A percentile compares a stretch with the other conserved stretches of the same genome.
Evolutionary conservation across 1,139 yeast genomes (phyloP).

Genomic region (Casaregolazyma lundiana): DNA sequence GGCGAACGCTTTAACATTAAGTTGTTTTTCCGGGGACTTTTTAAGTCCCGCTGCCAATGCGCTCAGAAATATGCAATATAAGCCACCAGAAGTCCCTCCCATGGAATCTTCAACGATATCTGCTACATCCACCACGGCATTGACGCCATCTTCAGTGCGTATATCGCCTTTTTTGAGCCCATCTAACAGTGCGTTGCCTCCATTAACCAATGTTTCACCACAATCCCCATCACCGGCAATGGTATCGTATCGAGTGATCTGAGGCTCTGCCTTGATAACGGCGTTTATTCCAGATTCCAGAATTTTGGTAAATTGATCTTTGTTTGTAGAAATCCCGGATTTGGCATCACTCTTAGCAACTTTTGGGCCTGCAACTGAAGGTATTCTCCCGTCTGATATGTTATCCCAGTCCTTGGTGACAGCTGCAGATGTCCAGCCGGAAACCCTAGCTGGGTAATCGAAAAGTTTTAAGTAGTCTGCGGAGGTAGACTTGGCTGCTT

Average conservation of each 20-base stretch:
- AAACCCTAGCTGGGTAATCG: conserved; percentile 70
- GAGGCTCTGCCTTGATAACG: conserved; percentile 60
- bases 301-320: conserved; percentile 36
- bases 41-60: conserved; percentile 55
- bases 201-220: conserved; percentile 83
- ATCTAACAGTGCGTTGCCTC: conserved; percentile 66
- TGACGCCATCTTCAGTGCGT: conserved; percentile 47
- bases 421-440: conserved; percentile 64
- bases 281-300: conserved; percentile 48
- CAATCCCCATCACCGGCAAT: conserved; percentile 97
- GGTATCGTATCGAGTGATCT: conserved; percentile 79
- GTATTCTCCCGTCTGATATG: conserved; percentile 37
- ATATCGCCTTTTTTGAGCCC: conserved; percentile 41
- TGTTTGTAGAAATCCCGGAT: conserved; percentile 42
- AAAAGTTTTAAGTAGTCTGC: conserved; percentile 42
- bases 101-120: conserved; percentile 78
- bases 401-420: conserved; percentile 35
- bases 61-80: conserved; percentile 76
- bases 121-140: conserved; percentile 58
- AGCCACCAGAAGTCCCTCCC: conserved; percentile 98
- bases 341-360: conserved; percentile 16
- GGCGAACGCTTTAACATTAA: conserved; percentile 39
- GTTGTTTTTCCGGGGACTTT: conserved; percentile 25
- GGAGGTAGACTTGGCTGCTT: conserved; percentile 34
- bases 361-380: conserved; percentile 31